phyloP scores from a whole-genome alignment of 768 basidiomycete species.

The Mycena kentingensis region DNA sequence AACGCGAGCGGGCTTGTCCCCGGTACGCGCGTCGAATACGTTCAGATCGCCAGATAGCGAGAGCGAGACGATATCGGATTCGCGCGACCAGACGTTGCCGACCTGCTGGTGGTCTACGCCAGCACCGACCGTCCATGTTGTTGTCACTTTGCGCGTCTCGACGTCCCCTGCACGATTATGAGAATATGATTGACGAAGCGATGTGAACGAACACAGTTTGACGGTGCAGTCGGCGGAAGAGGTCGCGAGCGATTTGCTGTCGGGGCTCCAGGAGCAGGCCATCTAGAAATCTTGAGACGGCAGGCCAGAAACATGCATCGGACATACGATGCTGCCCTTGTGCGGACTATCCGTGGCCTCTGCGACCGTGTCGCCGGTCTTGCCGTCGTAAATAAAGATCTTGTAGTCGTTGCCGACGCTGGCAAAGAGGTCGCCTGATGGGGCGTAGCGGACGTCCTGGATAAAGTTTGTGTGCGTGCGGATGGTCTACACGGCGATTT shows the following conservation, averaged over 20 bases:
- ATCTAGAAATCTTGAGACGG: slow-evolving; percentile 41
- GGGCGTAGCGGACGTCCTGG: slow-evolving; percentile 84
- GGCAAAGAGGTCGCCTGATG: slow-evolving; percentile 79
- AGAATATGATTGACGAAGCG: not conserved
- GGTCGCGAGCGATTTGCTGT: slow-evolving; percentile 73
- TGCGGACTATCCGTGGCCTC: slow-evolving; percentile 72
- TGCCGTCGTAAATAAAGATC: slow-evolving; percentile 88
- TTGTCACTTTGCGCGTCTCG: slow-evolving; percentile 63
- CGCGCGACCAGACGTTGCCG: slow-evolving; percentile 82
- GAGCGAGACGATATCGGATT: slow-evolving; percentile 74
- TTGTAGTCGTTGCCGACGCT: slow-evolving; percentile 90
- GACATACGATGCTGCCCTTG: slow-evolving; percentile 73
- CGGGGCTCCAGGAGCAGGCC: slow-evolving; percentile 79
- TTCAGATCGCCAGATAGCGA: slow-evolving; percentile 83
- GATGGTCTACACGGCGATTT: slow-evolving; percentile 56
- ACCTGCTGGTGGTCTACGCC: slow-evolving; percentile 83
- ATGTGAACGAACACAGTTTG: slow-evolving; percentile 67
- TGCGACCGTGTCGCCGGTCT: slow-evolving; percentile 74
- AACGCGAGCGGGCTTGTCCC: slow-evolving; percentile 59
- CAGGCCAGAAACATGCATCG: not conserved
- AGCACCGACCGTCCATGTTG: slow-evolving; percentile 71
- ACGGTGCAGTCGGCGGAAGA: slow-evolving; percentile 87
- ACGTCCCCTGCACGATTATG: slow-evolving; percentile 67
- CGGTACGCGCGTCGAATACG: slow-evolving; percentile 74
- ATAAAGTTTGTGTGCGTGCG: slow-evolving; percentile 91